Percentiles rank a stretch among this genome's conserved stretches.
These are phyloP conservation scores for Orychophragmus violaceus DNA, from an alignment of 345 rosid genomes.

Conservation along the genomic window DNA sequence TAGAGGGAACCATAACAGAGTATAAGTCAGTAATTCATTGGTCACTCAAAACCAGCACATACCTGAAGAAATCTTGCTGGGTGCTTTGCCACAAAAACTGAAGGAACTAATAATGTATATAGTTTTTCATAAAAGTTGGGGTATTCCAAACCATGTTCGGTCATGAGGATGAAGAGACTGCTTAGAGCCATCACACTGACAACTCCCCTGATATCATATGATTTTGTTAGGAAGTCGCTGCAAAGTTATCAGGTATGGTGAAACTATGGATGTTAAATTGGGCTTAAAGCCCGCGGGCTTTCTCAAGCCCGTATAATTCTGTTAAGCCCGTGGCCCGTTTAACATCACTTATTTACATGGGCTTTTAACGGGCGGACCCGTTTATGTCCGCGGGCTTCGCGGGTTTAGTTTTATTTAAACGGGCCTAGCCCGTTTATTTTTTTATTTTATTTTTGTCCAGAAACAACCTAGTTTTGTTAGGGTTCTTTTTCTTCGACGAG, in stretches of 20 bases:
- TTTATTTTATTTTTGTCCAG: too few relatives aligned
- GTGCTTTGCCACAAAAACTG: conserved; percentile 83
- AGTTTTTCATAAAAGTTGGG: conserved; percentile 86
- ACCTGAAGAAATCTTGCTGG: conserved; percentile 91
- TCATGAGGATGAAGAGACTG: conserved; percentile 88
- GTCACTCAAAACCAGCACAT: neutral
- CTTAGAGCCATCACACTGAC: conserved; percentile 96
- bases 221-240: conserved; percentile 91
- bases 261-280: too few relatives aligned
- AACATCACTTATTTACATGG: too few relatives aligned
- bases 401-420: too few relatives aligned
- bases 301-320: too few relatives aligned
- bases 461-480: too few relatives aligned
- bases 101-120: conserved; percentile 67
- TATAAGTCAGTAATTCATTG: neutral
- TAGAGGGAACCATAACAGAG: neutral
- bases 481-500: too few relatives aligned
- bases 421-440: too few relatives aligned
- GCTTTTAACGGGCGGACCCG: too few relatives aligned
- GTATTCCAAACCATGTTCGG: conserved; percentile 80
- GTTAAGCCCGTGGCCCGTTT: too few relatives aligned
- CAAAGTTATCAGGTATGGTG: conserved; percentile 14
- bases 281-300: too few relatives aligned
- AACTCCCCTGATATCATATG: conserved; percentile 91
- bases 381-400: too few relatives aligned